phyloP scores from a whole-genome alignment of 1,284 basidiomycete species.

The Bjerkandera adusta region DNA sequence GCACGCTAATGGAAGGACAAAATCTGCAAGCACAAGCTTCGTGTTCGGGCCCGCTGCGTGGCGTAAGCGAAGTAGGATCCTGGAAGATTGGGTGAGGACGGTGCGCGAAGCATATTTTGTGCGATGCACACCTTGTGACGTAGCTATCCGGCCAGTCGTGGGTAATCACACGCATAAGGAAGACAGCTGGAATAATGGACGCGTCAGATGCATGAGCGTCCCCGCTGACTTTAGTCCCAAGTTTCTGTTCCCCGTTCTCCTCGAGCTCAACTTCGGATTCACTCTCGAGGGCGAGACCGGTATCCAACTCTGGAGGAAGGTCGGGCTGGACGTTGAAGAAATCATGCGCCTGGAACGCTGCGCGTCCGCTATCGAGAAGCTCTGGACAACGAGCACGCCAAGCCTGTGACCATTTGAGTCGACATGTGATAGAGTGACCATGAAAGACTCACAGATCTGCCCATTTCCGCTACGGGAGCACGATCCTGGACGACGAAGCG shows the following conservation, averaged over 20 bases:
- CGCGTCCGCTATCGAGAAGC: constrained; percentile 53
- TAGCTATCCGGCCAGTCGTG: constrained; percentile 74
- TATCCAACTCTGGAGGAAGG: constrained; percentile 14
- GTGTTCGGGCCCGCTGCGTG: constrained; percentile 40
- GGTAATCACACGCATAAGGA: constrained; percentile 64
- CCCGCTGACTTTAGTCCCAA: not conserved
- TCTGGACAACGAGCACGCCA: constrained; percentile 64
- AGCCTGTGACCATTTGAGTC: constrained; percentile 31
- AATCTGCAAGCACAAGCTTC: constrained; percentile 64
- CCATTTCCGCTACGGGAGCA: constrained; percentile 59
- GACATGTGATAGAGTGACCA: not conserved
- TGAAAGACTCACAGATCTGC: constrained; percentile 41
- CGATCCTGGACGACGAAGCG: constrained; percentile 72
- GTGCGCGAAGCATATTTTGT: not conserved
- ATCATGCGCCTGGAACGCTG: constrained; percentile 67
- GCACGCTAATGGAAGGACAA: constrained; percentile 67
- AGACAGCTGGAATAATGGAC: constrained; percentile 47
- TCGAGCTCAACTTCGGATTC: constrained; percentile 4
- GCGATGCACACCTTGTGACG: constrained; percentile 33
- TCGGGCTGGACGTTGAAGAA: constrained; percentile 65
- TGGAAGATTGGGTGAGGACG: constrained; percentile 11
- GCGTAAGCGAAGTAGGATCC: constrained; percentile 36
- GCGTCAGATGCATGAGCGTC: not conserved
- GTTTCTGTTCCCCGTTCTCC: not conserved
- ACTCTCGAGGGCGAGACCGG: constrained; percentile 1